Base-by-base conservation (phyloP, 1,284 basidiomycete genomes). In the Vanrija sp. region DNA sequence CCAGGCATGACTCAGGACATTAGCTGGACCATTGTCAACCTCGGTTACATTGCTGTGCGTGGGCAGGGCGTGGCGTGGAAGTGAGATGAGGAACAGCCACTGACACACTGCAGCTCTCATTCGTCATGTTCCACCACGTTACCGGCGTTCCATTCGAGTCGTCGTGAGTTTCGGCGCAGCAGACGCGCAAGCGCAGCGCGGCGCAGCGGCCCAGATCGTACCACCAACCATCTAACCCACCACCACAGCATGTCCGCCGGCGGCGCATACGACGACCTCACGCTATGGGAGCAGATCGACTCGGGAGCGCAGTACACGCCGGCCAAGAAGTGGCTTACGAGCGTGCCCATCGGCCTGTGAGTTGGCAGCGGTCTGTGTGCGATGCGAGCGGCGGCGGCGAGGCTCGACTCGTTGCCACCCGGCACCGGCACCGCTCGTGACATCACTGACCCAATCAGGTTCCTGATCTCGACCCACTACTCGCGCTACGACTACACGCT, bases 211-310 rank as follows among this genome's bases (percentile, higher is more conserved):
- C 7, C 34, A 34, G 10, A 34, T 34, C 34, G 34, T 34, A 34
- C 34, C 7, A 34, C 34, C 9, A 9, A 8, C 29, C 38, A 12
- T 23, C 28, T 42, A 16, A 19, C 44, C 7, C 1, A 3, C n/a
- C 39, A 19, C 39, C 9, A 15, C 54, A 75, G 72, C 16, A 61
- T 75, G 57, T 70, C 69, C 82, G 92, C 73, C 64, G 87, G 87
- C 14, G 96, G 96, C 43, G 95, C 91, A 6, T 98, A 96, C 78
- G 95, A 98, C 74, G 91, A 97, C 65, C 82, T 98, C 47, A 98
- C 96, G 0, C 80, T 99, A 25, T 99, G 95, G 95, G 95, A 99
- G 74, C 95, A 99, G 82, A 99, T 99, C 58, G 95, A 99, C 76
- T 88, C 91, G 58, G 95, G 95, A 40, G 95, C 94, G 0, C 95